A percentile compares a stretch with the other conserved stretches of the same genome.
Evolutionary conservation across 2,329 filamentous ascomycete genomes (phyloP).

Genomic region (Talaromyces sp.): DNA sequence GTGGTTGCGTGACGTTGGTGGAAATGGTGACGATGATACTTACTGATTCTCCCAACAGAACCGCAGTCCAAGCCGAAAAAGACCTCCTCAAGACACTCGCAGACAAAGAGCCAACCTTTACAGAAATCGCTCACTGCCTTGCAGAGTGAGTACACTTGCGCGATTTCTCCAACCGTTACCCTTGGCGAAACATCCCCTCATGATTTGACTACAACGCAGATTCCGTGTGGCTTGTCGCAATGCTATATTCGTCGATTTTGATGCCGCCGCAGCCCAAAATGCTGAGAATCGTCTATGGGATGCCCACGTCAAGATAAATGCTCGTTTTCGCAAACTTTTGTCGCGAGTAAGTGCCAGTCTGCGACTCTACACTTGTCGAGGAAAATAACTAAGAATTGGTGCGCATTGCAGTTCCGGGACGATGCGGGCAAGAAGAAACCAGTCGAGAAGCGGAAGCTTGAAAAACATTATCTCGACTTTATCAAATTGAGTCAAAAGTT

Average conservation of each 20-base stretch:
- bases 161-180: neutral
- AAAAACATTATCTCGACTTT: slow-evolving; percentile 78
- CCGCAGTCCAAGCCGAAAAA: slow-evolving; percentile 48
- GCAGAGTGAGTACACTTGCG: slow-evolving; percentile 35
- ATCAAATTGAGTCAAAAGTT: slow-evolving; percentile 85
- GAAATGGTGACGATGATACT: neutral
- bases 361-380: neutral
- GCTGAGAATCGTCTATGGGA: slow-evolving; percentile 75
- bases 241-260: slow-evolving; percentile 66
- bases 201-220: slow-evolving; percentile 44
- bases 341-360: slow-evolving; percentile 47
- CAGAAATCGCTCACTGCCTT: slow-evolving; percentile 50
- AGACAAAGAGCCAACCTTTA: slow-evolving; percentile 51
- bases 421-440: slow-evolving; percentile 53
- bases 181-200: neutral
- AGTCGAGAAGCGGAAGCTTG: slow-evolving; percentile 71
- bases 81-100: slow-evolving; percentile 51
- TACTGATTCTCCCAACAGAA: slow-evolving; percentile 25
- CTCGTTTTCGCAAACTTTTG: slow-evolving; percentile 70
- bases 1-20: neutral
- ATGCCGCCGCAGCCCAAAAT: slow-evolving; percentile 52
- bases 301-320: slow-evolving; percentile 73
- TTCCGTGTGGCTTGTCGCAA: slow-evolving; percentile 71
- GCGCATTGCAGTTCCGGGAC: slow-evolving; percentile 46
- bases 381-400: neutral